Evolutionary conservation across 2,329 filamentous ascomycete species (phyloP).

Genomic region (Colletotrichum godetiae): DNA sequence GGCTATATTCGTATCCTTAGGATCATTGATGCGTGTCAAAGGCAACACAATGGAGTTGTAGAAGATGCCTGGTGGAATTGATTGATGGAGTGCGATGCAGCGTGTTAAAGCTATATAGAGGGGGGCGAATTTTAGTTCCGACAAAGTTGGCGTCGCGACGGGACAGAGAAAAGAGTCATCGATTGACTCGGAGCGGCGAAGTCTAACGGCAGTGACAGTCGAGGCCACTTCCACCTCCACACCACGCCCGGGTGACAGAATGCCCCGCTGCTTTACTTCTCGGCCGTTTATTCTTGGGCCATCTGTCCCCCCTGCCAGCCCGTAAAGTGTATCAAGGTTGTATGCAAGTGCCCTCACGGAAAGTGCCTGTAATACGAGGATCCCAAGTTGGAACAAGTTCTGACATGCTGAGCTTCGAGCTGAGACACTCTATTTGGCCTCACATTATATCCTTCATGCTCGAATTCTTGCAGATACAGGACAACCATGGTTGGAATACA

Average conservation of each 20-base stretch:
- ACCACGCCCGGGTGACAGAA: slow-evolving; percentile 6
- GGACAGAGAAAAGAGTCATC: slow-evolving; percentile 28
- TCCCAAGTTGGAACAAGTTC: neutral
- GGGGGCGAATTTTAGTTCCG: slow-evolving; percentile 8
- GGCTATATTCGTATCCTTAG: slow-evolving; percentile 41
- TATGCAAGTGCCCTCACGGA: neutral
- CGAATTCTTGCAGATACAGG: neutral
- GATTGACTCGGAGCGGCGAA: slow-evolving; percentile 34
- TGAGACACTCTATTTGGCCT: neutral
- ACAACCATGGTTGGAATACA: neutral
- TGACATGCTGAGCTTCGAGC: neutral
- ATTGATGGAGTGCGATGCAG: neutral
- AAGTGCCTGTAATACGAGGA: neutral
- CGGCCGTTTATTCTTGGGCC: neutral
- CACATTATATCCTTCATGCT: neutral
- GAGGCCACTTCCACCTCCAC: neutral
- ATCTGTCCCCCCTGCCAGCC: neutral
- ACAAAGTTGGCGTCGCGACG: neutral
- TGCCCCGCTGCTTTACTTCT: slow-evolving; percentile 20
- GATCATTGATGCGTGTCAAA: slow-evolving; percentile 41
- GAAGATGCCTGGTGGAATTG: neutral
- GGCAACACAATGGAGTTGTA: neutral
- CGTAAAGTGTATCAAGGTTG: neutral
- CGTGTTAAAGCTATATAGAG: slow-evolving; percentile 15
- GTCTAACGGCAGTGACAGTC: slow-evolving; percentile 24